Conservation (phyloP, 2,329 filamentous ascomycete genomes). For the Endocalyx cinctus region DNA sequence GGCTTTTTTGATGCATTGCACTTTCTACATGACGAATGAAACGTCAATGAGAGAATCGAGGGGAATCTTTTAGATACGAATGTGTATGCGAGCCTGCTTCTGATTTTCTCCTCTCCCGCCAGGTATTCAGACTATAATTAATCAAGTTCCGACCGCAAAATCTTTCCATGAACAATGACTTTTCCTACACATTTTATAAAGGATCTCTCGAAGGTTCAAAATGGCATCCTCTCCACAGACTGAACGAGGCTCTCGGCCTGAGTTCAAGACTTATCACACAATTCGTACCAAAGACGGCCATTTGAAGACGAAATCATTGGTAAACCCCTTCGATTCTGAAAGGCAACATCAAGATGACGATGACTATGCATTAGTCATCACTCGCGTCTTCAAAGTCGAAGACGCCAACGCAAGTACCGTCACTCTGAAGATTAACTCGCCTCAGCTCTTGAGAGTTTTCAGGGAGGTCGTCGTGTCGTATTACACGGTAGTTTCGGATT, state of each 20-base stretch:
- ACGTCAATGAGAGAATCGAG: too few relatives aligned
- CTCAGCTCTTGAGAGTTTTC: slow-evolving; percentile 11
- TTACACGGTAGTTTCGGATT: slow-evolving; percentile 10
- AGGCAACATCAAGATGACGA: slow-evolving; percentile 3
- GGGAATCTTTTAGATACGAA: too few relatives aligned
- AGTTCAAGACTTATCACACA: slow-evolving; percentile 10
- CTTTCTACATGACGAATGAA: too few relatives aligned
- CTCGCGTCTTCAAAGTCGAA: slow-evolving; percentile 7
- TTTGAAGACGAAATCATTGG: slow-evolving; percentile 5
- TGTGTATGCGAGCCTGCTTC: too few relatives aligned
- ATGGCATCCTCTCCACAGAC: background rate
- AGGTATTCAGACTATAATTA: too few relatives aligned
- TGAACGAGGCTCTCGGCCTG: slow-evolving; percentile 7
- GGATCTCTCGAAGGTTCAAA: too few relatives aligned
- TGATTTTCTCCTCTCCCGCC: too few relatives aligned
- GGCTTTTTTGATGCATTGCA: too few relatives aligned
- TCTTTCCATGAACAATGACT: too few relatives aligned
- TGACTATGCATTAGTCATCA: slow-evolving; percentile 10
- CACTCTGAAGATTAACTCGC: slow-evolving; percentile 14
- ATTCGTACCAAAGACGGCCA: slow-evolving; percentile 10
- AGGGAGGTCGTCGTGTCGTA: slow-evolving; percentile 10
- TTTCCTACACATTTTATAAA: too few relatives aligned
- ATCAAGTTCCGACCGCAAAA: too few relatives aligned
- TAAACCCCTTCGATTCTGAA: slow-evolving; percentile 7
- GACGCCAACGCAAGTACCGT: slow-evolving; percentile 7